phyloP scores from a whole-genome alignment of 495 filamentous ascomycete genomes.

The Penicillium diatomitis region DNA sequence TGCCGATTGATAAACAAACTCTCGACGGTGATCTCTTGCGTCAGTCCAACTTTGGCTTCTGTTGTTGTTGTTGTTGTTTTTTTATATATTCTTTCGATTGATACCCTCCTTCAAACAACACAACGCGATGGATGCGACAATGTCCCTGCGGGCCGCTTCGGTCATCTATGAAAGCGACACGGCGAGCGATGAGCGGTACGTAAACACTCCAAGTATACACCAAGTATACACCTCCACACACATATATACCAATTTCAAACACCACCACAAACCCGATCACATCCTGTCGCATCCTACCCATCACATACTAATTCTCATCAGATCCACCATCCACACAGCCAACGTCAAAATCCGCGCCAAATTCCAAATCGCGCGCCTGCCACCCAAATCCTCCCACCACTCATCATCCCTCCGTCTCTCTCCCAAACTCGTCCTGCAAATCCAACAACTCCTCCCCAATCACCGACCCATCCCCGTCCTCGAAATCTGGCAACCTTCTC shows the following conservation, averaged over 20 bases:
- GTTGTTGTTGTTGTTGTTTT: too few relatives aligned
- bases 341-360: conserved; percentile 16
- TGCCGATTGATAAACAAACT: too few relatives aligned
- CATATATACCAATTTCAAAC: too few relatives aligned
- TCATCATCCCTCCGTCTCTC: conserved; percentile 18
- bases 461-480: conserved; percentile 26
- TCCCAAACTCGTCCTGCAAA: conserved; percentile 27
- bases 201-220: not conserved
- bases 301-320: not conserved
- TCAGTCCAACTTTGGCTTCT: too few relatives aligned
- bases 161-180: conserved; percentile 17
- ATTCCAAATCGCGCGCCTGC: conserved; percentile 29
- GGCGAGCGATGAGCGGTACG: conserved; percentile 19
- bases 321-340: conserved; percentile 4
- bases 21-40: too few relatives aligned
- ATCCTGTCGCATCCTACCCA: not conserved
- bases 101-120: too few relatives aligned
- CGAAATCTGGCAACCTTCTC: conserved; percentile 28
- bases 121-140: too few relatives aligned
- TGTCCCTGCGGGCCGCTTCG: conserved; percentile 7
- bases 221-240: too few relatives aligned
- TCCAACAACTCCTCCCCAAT: conserved; percentile 28
- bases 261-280: too few relatives aligned
- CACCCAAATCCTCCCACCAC: conserved; percentile 15
- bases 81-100: too few relatives aligned